Conservation (phyloP, 225 moss, liverwort and hornwort genomes). For the Anthoceros angustus region DNA sequence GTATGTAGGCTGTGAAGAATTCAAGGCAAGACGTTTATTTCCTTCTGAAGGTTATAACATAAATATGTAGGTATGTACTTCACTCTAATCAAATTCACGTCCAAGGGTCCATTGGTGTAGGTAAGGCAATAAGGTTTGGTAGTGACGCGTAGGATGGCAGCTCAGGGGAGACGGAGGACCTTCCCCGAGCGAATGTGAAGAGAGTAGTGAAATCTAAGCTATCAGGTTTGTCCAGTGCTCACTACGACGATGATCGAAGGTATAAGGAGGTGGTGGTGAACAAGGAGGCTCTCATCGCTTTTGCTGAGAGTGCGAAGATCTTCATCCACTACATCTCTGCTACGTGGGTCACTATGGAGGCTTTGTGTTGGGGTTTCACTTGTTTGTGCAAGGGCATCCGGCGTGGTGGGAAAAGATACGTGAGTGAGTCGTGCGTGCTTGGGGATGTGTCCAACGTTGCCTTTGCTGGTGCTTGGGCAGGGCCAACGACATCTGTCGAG, state of each 20-base stretch:
- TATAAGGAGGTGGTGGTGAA: constrained; percentile 53
- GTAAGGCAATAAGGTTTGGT: too few relatives aligned
- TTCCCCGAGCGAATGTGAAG: constrained; percentile 92
- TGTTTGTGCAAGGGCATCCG: neutral
- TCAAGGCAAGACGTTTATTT: too few relatives aligned
- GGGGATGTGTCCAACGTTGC: neutral
- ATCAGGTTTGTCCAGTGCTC: constrained; percentile 43
- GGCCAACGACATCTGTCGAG: constrained; percentile 89
- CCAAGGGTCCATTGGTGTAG: too few relatives aligned
- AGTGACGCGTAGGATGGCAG: neutral
- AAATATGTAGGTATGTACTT: too few relatives aligned
- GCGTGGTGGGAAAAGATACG: too few relatives aligned
- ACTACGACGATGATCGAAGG: constrained; percentile 33
- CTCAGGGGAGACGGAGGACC: constrained; percentile 46
- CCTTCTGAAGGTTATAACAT: too few relatives aligned
- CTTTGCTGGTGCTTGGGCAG: constrained; percentile 18
- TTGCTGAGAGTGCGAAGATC: constrained; percentile 88
- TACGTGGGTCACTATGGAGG: constrained; percentile 29
- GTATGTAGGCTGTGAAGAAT: too few relatives aligned
- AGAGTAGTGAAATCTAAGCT: constrained; percentile 77
- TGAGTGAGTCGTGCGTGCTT: too few relatives aligned
- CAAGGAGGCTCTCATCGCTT: constrained; percentile 78
- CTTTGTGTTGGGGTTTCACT: neutral
- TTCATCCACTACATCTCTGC: constrained; percentile 91
- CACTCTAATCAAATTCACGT: too few relatives aligned